These are phyloP conservation scores for Enterospora canceri DNA, from an alignment of 371 early-diverging fungal genomes.

Conservation along the genomic window DNA sequence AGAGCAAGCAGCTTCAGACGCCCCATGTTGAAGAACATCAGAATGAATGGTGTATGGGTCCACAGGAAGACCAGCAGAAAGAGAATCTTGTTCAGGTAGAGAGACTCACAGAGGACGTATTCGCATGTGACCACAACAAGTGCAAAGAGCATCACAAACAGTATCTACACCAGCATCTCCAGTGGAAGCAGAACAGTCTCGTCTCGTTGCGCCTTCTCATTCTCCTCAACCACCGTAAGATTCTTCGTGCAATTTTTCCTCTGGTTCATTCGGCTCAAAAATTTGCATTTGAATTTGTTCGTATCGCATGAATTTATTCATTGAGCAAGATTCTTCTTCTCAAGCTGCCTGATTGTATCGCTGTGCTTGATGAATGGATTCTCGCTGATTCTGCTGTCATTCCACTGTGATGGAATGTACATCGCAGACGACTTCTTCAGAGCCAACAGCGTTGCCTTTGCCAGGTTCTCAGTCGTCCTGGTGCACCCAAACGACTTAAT, in stretches of 20 bases:
- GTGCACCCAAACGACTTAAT: conserved; percentile 78
- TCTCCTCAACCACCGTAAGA: background rate
- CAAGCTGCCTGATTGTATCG: conserved; percentile 33
- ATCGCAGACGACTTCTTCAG: conserved; percentile 88
- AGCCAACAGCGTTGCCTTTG: conserved; percentile 93
- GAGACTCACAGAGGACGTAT: background rate
- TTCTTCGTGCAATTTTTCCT: background rate
- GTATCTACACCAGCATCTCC: background rate
- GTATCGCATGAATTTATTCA: background rate
- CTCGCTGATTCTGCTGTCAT: conserved; percentile 26
- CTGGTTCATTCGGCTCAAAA: background rate
- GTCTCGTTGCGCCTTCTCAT: background rate
- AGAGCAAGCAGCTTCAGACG: background rate
- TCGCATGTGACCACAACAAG: background rate
- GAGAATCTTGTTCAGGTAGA: background rate
- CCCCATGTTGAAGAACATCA: background rate
- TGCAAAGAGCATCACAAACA: background rate
- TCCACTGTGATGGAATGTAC: conserved; percentile 90
- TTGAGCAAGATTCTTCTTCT: conserved; percentile 33
- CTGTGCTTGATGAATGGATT: conserved; percentile 49
- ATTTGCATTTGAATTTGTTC: background rate
- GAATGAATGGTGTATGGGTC: background rate
- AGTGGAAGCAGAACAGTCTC: background rate
- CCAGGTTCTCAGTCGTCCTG: conserved; percentile 77
- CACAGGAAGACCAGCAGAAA: background rate